Percentiles rank a stretch among this genome's conserved stretches.
phyloP scores from a whole-genome alignment of 2,329 filamentous ascomycete species.

The Sporothrix brasiliensis region DNA sequence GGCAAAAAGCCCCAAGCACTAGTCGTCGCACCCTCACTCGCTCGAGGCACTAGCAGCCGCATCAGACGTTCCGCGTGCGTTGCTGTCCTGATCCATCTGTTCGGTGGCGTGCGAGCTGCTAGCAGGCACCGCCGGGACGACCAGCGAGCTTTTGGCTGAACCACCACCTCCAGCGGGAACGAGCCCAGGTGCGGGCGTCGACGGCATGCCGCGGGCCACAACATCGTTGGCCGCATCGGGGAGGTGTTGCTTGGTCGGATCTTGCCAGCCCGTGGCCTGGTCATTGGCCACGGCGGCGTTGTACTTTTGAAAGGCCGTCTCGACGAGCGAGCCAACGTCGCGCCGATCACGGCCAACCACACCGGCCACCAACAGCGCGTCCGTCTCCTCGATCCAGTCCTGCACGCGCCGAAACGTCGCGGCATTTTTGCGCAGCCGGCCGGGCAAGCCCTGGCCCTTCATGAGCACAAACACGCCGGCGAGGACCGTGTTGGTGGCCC shows the following conservation, averaged over 20 bases:
- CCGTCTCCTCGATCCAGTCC: conserved; percentile 59
- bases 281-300: conserved; percentile 36
- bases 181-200: too few relatives aligned
- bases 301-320: conserved; percentile 48
- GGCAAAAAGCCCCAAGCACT: too few relatives aligned
- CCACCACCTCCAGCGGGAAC: too few relatives aligned
- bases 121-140: too few relatives aligned
- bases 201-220: too few relatives aligned
- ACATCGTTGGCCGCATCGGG: too few relatives aligned
- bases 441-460: conserved; percentile 55
- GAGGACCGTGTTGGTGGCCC: conserved; percentile 64
- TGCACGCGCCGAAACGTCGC: conserved; percentile 52
- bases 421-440: conserved; percentile 51
- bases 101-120: too few relatives aligned
- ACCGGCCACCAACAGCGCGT: conserved; percentile 49
- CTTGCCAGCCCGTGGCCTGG: conserved; percentile 23
- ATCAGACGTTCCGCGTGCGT: too few relatives aligned
- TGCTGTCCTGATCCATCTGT: too few relatives aligned
- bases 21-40: too few relatives aligned
- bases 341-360: conserved; percentile 48
- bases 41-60: too few relatives aligned
- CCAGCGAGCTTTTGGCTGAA: too few relatives aligned
- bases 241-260: background rate
- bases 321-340: conserved; percentile 50
- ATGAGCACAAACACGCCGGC: conserved; percentile 63